Base-by-base conservation (phyloP, 306 rosid species). In the Fragaria nilgerrensis region DNA sequence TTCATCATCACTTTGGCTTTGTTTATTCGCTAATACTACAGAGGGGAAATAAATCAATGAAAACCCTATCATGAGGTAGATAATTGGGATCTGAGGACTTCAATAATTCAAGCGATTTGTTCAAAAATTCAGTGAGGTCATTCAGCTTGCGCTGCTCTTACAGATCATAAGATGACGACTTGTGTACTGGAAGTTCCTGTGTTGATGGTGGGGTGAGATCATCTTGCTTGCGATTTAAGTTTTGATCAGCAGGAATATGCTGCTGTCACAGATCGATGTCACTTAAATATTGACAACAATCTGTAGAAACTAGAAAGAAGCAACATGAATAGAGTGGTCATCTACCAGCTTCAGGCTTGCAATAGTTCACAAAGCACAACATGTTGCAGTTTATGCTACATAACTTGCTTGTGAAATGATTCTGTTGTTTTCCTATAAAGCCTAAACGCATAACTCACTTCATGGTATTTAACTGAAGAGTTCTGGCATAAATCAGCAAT, bases 1-100 rank as follows among this genome's bases (percentile, higher is more conserved):
- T 70, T 32, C 70, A 6, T 70, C 76, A 70, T 43, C 76, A 70
- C 19, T 68, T 34, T 68, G 44, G 17, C 37, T 61, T 16, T 16
- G 68, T 32, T 68, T 13, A 68, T 44, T 7, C 44, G 37, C 55
- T 68, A 23, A 7, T 22, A 23, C 19, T 59, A 52, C 27, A 22
- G 63, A 56, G 11, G 27, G 29, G 39, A 52, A 56, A n/a, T 55
- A 55, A 22, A 37, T 37, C 27, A n/a, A 20, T 53, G 11, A 56
- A 22, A 9, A 56, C 61, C 19, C 4, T 9, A 20, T 53, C 25
- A 7, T 7, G 15, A 0, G 62, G 62, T 56, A 22, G 59, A 52
- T 7, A 61, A 27, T 20, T n/a, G 52, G 72, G 72, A 67, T 32
- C 3, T 25, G 47, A 56, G 20, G 59, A 52, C 23, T 52, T 52